A percentile compares a stretch with the other conserved stretches of the same genome.
These are phyloP conservation scores for Nissolia schottii DNA, from an alignment of 306 rosid species.

Conservation along the genomic window DNA sequence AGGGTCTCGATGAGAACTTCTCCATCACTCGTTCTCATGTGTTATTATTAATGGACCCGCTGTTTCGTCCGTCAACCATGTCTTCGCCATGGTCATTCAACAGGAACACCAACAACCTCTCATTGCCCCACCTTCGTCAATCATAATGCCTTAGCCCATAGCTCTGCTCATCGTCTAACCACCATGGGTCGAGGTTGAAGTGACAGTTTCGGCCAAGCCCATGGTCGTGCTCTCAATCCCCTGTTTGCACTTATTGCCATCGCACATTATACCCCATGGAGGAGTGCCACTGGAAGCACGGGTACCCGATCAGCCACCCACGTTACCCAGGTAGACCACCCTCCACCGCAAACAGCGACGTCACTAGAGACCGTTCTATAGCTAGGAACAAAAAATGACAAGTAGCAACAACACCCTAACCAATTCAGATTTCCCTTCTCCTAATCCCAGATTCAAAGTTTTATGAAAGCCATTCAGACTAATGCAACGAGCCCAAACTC, in stretches of 20 bases:
- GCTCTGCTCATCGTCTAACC: not conserved
- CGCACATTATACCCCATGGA: too few relatives aligned
- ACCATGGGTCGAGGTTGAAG: not conserved
- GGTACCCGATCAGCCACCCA: not conserved
- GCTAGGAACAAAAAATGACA: too few relatives aligned
- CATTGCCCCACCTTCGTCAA: too few relatives aligned
- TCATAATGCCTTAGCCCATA: not conserved
- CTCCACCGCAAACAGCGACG: too few relatives aligned
- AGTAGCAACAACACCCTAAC: too few relatives aligned
- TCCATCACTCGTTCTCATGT: not conserved
- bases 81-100: not conserved
- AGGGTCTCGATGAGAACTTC: not conserved
- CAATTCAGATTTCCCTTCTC: too few relatives aligned
- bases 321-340: not conserved
- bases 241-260: too few relatives aligned
- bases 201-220: not conserved
- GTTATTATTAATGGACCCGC: not conserved
- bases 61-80: not conserved
- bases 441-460: too few relatives aligned
- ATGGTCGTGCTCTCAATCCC: not conserved
- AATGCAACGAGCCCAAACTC: too few relatives aligned
- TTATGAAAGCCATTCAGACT: too few relatives aligned
- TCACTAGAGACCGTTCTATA: too few relatives aligned
- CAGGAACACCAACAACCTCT: too few relatives aligned
- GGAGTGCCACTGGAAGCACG: not conserved